Evolutionary conservation across 208 protist species (phyloP).

Genomic region (Lotmaria passim): DNA sequence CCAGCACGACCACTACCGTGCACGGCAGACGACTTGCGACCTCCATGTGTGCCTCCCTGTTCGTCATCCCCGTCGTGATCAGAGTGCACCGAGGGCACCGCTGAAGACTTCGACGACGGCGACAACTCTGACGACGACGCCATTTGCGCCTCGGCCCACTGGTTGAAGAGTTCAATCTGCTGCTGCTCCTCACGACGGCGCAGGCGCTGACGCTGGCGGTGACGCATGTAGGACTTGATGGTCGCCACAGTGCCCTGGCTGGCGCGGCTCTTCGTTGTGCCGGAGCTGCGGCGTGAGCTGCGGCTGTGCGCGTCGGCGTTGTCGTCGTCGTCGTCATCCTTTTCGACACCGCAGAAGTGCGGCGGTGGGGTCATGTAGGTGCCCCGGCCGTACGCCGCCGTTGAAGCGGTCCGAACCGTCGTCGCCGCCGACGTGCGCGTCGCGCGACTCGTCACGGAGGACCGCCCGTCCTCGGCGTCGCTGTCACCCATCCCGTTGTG

Average conservation of each 20-base stretch:
- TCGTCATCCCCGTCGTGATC: not conserved
- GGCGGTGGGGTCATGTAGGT: constrained; percentile 29
- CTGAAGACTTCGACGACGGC: constrained; percentile 21
- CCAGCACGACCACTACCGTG: not conserved
- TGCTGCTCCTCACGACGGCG: constrained; percentile 30
- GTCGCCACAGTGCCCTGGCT: constrained; percentile 18
- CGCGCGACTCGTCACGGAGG: constrained; percentile 34
- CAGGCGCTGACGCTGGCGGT: constrained; percentile 37
- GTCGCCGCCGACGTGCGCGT: constrained; percentile 21
- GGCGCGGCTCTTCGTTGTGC: constrained; percentile 10
- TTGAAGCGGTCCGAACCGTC: constrained; percentile 28
- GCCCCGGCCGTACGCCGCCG: constrained; percentile 43
- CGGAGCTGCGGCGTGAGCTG: constrained; percentile 14
- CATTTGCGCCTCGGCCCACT: constrained; percentile 35
- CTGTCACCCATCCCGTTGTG: not conserved
- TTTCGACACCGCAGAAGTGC: not conserved
- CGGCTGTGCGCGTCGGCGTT: constrained; percentile 5
- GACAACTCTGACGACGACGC: constrained; percentile 31
- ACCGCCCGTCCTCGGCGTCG: not conserved
- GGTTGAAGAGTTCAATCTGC: constrained; percentile 32
- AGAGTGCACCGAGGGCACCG: not conserved
- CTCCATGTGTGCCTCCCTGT: not conserved
- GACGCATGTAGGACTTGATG: constrained; percentile 31
- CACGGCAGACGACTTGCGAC: not conserved
- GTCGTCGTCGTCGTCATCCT: constrained; percentile 26